Conservation (phyloP, 2,329 filamentous ascomycete genomes). For the Microdochium trichocladiopsis region DNA sequence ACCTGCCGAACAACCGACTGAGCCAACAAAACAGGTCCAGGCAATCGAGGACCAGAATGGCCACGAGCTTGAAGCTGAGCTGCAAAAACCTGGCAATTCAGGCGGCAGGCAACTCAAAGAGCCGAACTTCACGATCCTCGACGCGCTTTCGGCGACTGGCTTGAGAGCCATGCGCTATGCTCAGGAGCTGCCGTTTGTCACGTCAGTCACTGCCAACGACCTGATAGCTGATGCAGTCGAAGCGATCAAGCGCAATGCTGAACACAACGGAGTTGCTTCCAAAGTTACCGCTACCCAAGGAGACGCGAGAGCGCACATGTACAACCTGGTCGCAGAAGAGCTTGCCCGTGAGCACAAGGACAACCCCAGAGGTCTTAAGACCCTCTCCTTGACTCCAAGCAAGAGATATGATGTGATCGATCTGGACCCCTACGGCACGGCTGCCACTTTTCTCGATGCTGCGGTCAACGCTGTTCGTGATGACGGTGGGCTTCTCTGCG, state of each 20-base stretch:
- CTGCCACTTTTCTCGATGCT: constrained; percentile 85
- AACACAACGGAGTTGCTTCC: constrained; percentile 69
- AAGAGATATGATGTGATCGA: constrained; percentile 89
- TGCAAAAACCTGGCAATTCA: constrained; percentile 6
- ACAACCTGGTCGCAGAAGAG: constrained; percentile 55
- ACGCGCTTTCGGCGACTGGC: constrained; percentile 90
- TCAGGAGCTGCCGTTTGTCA: constrained; percentile 80
- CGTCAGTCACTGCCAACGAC: constrained; percentile 83
- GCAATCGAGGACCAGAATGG: constrained; percentile 2
- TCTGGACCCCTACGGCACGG: constrained; percentile 91
- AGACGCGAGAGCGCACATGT: constrained; percentile 91
- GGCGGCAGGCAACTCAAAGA: constrained; percentile 17
- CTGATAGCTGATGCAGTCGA: constrained; percentile 70
- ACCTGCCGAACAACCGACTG: constrained; percentile 1
- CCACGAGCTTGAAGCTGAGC: constrained; percentile 4
- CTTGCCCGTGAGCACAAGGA: constrained; percentile 33
- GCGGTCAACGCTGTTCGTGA: constrained; percentile 77
- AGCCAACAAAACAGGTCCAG: background rate
- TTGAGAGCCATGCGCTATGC: constrained; percentile 87
- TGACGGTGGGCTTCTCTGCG: constrained; percentile 84
- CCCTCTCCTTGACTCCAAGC: constrained; percentile 16
- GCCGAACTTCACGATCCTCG: constrained; percentile 72
- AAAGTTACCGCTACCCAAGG: constrained; percentile 69
- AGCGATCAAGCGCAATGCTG: constrained; percentile 76
- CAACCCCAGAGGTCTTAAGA: constrained; percentile 12